Conservation (phyloP, 2,329 filamentous ascomycete genomes). For the Blumeriella jaapii region DNA sequence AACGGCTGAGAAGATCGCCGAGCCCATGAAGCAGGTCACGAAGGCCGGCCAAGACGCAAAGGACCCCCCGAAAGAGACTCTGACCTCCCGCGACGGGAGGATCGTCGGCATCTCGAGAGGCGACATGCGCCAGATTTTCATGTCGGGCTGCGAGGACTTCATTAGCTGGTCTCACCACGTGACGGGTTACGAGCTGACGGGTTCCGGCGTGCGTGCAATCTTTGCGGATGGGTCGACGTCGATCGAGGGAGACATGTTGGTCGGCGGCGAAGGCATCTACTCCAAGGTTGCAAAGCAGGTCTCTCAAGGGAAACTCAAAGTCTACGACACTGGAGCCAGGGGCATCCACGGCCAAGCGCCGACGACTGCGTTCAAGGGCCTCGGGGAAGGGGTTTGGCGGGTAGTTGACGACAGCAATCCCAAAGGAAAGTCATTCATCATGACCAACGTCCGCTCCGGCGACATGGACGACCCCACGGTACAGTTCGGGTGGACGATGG, state of each 20-base stretch:
- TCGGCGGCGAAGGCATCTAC: slow-evolving; percentile 52
- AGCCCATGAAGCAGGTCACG: slow-evolving; percentile 10
- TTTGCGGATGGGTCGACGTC: slow-evolving; percentile 51
- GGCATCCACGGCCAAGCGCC: slow-evolving; percentile 57
- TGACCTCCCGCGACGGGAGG: slow-evolving; percentile 44
- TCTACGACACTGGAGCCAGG: slow-evolving; percentile 50
- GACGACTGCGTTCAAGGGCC: slow-evolving; percentile 44
- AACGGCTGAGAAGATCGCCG: slow-evolving; percentile 35
- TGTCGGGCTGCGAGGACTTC: slow-evolving; percentile 41
- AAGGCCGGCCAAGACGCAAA: slow-evolving; percentile 21
- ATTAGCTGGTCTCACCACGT: slow-evolving; percentile 46
- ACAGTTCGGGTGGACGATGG: slow-evolving; percentile 54
- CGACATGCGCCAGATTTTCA: slow-evolving; percentile 49
- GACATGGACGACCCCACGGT: slow-evolving; percentile 47
- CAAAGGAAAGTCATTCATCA: slow-evolving; percentile 39
- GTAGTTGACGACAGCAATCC: slow-evolving; percentile 38
- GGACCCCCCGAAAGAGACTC: slow-evolving; percentile 15
- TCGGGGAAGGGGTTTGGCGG: slow-evolving; percentile 52
- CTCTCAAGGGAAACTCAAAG: slow-evolving; percentile 44
- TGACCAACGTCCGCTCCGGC: slow-evolving; percentile 50
- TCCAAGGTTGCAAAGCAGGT: slow-evolving; percentile 49
- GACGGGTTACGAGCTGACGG: slow-evolving; percentile 45
- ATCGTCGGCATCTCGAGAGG: slow-evolving; percentile 50
- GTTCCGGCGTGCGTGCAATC: slow-evolving; percentile 40
- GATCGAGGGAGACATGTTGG: slow-evolving; percentile 44